These are phyloP conservation scores for Camellia sinensis DNA, from an alignment of 148 eudicot species.

Conservation along the genomic window DNA sequence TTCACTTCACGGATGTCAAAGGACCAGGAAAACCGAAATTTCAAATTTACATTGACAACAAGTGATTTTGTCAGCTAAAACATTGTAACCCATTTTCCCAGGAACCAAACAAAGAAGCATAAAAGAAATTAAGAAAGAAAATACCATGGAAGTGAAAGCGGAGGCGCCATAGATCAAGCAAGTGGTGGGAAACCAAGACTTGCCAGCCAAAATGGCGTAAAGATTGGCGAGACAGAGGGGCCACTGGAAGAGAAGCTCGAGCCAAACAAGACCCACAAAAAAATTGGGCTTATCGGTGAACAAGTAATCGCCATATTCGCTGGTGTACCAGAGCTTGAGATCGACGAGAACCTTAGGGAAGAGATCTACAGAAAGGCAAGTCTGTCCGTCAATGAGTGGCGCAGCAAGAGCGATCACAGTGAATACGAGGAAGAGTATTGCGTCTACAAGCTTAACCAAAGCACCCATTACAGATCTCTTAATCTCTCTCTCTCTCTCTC, in stretches of 20 bases:
- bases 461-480: conserved; percentile 26
- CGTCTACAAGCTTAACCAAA: conserved; percentile 29
- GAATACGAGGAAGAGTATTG: conserved; percentile 38
- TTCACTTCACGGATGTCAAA: neutral
- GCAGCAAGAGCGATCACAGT: conserved; percentile 32
- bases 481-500: neutral
- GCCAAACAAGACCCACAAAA: conserved; percentile 47
- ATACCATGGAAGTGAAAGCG: conserved; percentile 40
- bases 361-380: conserved; percentile 27
- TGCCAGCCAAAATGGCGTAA: conserved; percentile 29
- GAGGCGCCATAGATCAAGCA: conserved; percentile 47
- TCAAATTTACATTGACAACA: too few relatives aligned
- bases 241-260: conserved; percentile 45
- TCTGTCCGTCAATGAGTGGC: conserved; percentile 38
- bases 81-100: neutral
- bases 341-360: conserved; percentile 38
- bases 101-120: neutral
- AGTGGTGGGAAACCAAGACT: conserved; percentile 42
- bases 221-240: conserved; percentile 39
- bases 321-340: conserved; percentile 27
- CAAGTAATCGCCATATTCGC: conserved; percentile 36
- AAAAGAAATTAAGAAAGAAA: neutral
- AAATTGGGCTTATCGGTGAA: conserved; percentile 44
- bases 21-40: neutral
- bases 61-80: too few relatives aligned